A percentile compares a stretch with the other conserved stretches of the same genome.
These are phyloP conservation scores for Beauveria varroae DNA, from an alignment of 2,329 filamentous ascomycete genomes.

Conservation along the genomic window DNA sequence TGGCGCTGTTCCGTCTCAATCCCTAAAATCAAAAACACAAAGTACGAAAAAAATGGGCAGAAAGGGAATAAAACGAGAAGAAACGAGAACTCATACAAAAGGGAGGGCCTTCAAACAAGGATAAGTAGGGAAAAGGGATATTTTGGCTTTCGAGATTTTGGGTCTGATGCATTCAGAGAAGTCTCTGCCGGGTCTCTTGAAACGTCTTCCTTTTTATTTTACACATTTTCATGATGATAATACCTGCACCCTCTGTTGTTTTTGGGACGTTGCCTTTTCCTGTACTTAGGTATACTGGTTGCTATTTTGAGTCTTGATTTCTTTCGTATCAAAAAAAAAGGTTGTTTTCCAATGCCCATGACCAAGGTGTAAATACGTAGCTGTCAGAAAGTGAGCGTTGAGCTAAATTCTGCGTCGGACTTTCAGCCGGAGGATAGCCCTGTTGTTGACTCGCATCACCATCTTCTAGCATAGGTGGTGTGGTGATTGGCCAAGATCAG, in stretches of 20 bases:
- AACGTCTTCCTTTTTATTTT: conserved; percentile 7
- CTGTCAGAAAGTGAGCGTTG: background rate
- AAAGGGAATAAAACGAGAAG: background rate
- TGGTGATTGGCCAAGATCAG: no score
- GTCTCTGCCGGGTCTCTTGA: background rate
- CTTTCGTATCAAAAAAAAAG: background rate
- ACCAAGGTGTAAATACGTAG: no score
- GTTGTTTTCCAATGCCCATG: background rate
- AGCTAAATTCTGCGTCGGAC: no score
- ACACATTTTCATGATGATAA: conserved; percentile 7
- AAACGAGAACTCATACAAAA: background rate
- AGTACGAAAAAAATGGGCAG: background rate
- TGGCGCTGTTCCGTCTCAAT: background rate
- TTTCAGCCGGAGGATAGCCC: no score
- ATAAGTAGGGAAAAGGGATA: background rate
- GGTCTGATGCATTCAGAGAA: background rate
- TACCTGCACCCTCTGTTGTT: background rate
- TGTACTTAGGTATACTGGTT: conserved; percentile 6
- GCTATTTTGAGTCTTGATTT: conserved; percentile 8
- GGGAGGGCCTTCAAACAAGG: background rate
- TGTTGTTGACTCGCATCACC: no score
- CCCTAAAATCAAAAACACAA: background rate
- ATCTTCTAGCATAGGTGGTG: no score
- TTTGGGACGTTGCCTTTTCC: background rate
- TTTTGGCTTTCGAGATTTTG: background rate